phyloP scores from a whole-genome alignment of 257 asterid genomes.

The Petunia axillaris region DNA sequence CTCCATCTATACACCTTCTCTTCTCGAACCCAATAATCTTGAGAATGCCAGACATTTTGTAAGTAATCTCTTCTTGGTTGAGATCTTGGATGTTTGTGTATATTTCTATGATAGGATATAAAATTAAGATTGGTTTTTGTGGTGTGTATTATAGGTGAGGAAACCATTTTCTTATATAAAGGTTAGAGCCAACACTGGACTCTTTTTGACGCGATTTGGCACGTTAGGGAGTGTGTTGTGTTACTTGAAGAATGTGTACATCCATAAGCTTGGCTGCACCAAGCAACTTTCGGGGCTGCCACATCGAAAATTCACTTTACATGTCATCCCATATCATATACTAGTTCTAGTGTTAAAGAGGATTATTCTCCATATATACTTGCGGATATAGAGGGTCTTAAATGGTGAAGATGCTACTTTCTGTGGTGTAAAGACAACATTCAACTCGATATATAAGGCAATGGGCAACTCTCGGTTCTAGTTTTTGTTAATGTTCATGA shows the following conservation, averaged over 20 bases:
- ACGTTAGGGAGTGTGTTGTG: not conserved
- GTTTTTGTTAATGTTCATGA: too few species aligned
- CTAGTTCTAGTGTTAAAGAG: too few species aligned
- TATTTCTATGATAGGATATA: not conserved
- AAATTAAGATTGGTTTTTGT: not conserved
- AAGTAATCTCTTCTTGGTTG: not conserved
- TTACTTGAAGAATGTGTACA: not conserved
- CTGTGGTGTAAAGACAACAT: too few species aligned
- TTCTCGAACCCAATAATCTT: not conserved
- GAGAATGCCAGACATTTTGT: not conserved
- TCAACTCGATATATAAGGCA: too few species aligned
- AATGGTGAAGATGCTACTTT: too few species aligned
- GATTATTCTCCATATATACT: too few species aligned
- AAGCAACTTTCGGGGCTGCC: slow-evolving; percentile 4
- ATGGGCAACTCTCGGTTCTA: too few species aligned
- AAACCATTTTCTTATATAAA: not conserved
- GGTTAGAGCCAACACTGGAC: not conserved
- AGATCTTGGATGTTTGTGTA: too few species aligned
- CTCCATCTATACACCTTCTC: not conserved
- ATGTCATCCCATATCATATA: not conserved
- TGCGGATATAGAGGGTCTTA: too few species aligned
- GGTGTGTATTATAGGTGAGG: not conserved
- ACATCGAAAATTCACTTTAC: slow-evolving; percentile 18
- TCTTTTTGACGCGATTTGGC: not conserved
- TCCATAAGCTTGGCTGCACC: not conserved